Conservation (phyloP, 805 yeast genomes). For the Kuraishia piskuri region DNA sequence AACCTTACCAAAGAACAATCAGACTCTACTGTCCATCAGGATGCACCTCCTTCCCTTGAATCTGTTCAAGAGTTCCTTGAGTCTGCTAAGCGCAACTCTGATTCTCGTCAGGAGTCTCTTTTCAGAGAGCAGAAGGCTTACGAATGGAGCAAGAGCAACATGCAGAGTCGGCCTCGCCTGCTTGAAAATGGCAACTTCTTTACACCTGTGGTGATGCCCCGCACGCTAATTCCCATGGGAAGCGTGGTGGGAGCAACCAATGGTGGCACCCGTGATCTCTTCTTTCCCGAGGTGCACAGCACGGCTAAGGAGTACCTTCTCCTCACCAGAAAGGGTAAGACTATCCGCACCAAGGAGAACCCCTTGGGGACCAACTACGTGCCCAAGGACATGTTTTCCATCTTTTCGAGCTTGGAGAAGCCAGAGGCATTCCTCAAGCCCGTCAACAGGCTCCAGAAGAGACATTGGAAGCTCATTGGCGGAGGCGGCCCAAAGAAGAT, state of each 20-base stretch:
- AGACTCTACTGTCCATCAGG: too few relatives aligned
- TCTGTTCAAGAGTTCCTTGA: constrained; percentile 32
- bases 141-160: constrained; percentile 37
- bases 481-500: constrained; percentile 30
- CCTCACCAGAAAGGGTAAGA: constrained; percentile 24
- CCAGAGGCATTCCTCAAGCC: constrained; percentile 24
- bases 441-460: constrained; percentile 33
- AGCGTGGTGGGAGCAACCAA: not conserved
- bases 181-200: constrained; percentile 35
- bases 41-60: constrained; percentile 5
- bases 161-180: constrained; percentile 25
- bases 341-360: constrained; percentile 22
- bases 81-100: constrained; percentile 31
- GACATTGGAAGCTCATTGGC: constrained; percentile 49
- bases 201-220: constrained; percentile 31
- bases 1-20: not conserved
- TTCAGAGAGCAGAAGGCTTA: constrained; percentile 42
- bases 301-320: constrained; percentile 11
- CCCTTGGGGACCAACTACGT: constrained; percentile 30
- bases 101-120: constrained; percentile 29
- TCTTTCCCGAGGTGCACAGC: constrained; percentile 11
- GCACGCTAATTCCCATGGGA: constrained; percentile 16
- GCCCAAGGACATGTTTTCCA: constrained; percentile 31
- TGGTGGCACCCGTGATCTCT: constrained; percentile 6
- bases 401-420: constrained; percentile 30